Evolutionary conservation across 441 rosid genomes (phyloP).

Genomic region (Euphorbia corollata): DNA sequence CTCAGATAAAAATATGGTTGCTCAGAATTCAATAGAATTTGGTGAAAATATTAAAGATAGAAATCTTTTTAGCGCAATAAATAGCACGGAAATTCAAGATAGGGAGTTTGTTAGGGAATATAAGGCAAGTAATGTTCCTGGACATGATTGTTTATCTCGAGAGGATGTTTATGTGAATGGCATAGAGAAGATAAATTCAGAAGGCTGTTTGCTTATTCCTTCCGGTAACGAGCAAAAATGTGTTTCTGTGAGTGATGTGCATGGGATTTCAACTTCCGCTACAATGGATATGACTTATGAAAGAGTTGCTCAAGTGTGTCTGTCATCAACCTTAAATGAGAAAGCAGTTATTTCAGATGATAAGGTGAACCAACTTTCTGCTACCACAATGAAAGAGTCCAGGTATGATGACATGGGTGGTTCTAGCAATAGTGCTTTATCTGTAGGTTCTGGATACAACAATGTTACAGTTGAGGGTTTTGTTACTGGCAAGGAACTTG

Average conservation of each 20-base stretch:
- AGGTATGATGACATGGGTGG: conserved; percentile 16
- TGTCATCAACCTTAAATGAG: conserved; percentile 17
- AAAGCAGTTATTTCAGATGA: conserved; percentile 12
- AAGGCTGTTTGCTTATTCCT: conserved; percentile 18
- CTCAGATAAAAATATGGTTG: conserved; percentile 16
- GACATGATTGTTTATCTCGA: conserved; percentile 11
- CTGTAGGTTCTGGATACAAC: conserved; percentile 18
- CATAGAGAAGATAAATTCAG: conserved; percentile 21
- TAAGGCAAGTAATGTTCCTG: conserved; percentile 19
- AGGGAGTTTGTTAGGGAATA: conserved; percentile 20
- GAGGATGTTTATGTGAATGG: conserved; percentile 18
- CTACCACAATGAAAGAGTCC: conserved; percentile 15
- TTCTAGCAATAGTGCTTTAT: conserved; percentile 22
- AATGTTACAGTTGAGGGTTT: conserved; percentile 2
- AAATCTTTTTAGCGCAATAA: conserved; percentile 21
- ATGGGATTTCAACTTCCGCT: conserved; percentile 22
- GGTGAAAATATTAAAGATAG: conserved; percentile 24
- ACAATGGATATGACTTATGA: conserved; percentile 14
- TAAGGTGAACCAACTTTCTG: conserved; percentile 19
- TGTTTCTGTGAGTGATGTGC: conserved; percentile 16
- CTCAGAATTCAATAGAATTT: conserved; percentile 18
- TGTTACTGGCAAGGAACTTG: conserved; percentile 2
- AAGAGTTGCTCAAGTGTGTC: conserved; percentile 18
- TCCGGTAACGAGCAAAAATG: conserved; percentile 20
- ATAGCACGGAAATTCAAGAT: conserved; percentile 22